These are phyloP conservation scores for Pythium rishiriense DNA, from an alignment of 352 stramenopile species.

Conservation along the genomic window DNA sequence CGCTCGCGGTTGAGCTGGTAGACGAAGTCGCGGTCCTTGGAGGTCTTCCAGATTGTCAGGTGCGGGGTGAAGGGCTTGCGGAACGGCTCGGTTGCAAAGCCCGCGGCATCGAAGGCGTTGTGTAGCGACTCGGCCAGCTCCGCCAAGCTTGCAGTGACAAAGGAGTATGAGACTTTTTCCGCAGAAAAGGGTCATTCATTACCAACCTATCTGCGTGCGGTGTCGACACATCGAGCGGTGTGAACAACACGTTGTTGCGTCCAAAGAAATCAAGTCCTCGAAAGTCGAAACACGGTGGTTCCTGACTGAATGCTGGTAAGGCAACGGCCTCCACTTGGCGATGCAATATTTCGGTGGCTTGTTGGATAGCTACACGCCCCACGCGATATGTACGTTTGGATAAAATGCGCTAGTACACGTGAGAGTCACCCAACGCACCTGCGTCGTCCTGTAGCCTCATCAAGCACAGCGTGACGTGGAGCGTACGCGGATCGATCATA, in stretches of 20 bases:
- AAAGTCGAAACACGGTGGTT: neutral
- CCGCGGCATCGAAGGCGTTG: conserved; percentile 21
- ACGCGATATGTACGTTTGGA: too few species aligned
- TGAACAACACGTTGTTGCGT: conserved; percentile 23
- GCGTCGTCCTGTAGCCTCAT: conserved; percentile 33
- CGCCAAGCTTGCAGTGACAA: conserved; percentile 26
- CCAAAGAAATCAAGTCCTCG: conserved; percentile 37
- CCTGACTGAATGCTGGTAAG: neutral
- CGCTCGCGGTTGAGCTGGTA: conserved; percentile 29
- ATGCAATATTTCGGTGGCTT: conserved; percentile 8
- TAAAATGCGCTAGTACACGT: too few species aligned
- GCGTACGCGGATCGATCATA: conserved; percentile 38
- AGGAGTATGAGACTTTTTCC: too few species aligned
- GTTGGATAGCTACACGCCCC: conserved; percentile 1
- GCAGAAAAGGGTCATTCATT: neutral
- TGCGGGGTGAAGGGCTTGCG: conserved; percentile 41
- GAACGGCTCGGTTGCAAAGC: conserved; percentile 36
- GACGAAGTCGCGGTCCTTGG: conserved; percentile 30
- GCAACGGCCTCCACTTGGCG: neutral
- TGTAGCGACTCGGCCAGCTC: conserved; percentile 34
- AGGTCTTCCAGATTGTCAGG: conserved; percentile 51
- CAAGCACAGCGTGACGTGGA: conserved; percentile 54
- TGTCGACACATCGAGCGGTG: conserved; percentile 29
- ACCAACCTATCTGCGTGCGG: conserved; percentile 23
- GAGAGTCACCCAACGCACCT: conserved; percentile 15